Evolutionary conservation across 2,329 filamentous ascomycete species (phyloP).

Genomic region (Leptographium wingfieldii): DNA sequence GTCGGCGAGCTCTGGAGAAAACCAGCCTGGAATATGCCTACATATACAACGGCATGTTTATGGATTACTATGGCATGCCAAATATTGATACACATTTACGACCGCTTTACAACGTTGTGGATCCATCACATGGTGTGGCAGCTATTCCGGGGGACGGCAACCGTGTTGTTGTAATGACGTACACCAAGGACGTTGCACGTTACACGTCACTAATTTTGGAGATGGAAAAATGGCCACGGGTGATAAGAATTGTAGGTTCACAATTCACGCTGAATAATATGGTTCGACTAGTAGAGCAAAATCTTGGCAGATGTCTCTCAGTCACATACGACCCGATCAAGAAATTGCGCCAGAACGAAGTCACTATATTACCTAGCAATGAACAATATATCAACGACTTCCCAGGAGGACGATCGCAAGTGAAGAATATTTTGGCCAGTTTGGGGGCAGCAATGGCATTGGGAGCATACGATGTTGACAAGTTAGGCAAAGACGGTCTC

Average conservation of each 20-base stretch:
- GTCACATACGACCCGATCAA: no score
- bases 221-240: not conserved
- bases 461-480: no score
- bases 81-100: constrained; percentile 15
- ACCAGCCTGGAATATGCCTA: constrained; percentile 20
- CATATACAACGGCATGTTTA: constrained; percentile 24
- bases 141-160: constrained; percentile 18
- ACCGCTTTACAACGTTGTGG: constrained; percentile 19
- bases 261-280: not conserved
- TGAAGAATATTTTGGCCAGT: no score
- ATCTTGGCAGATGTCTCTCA: no score
- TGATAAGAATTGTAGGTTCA: not conserved
- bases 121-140: constrained; percentile 16
- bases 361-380: no score
- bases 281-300: not conserved
- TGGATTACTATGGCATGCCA: constrained; percentile 24
- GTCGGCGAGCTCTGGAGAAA: constrained; percentile 18
- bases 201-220: not conserved
- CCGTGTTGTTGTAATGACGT: not conserved
- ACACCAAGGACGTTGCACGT: not conserved
- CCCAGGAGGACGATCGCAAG: no score
- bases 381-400: no score
- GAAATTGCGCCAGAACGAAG: no score
- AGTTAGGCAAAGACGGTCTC: no score
- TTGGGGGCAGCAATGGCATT: no score